A percentile compares a stretch with the other conserved stretches of the same genome.
phyloP scores from a whole-genome alignment of 1,139 yeast genomes.

The Hemisphaericaspora lyxosophila region DNA sequence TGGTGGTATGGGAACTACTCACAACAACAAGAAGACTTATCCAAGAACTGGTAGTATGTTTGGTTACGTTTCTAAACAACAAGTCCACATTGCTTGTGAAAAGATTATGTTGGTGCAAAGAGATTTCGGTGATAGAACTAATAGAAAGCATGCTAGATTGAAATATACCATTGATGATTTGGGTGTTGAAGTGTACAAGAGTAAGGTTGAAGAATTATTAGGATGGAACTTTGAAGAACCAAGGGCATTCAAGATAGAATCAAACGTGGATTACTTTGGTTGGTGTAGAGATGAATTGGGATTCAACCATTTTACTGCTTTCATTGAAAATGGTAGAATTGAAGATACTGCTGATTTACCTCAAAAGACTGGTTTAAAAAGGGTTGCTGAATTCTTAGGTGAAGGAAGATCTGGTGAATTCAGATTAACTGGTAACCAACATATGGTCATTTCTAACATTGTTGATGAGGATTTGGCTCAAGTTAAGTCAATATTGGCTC shows the following conservation, averaged over 20 bases:
- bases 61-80: constrained; percentile 70
- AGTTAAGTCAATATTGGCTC: constrained; percentile 62
- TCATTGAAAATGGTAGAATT: constrained; percentile 95
- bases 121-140: constrained; percentile 91
- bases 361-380: constrained; percentile 82
- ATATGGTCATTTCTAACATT: constrained; percentile 73
- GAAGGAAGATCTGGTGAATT: constrained; percentile 68
- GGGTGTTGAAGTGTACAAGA: constrained; percentile 79
- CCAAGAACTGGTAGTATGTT: constrained; percentile 91
- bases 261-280: constrained; percentile 89
- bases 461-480: constrained; percentile 64
- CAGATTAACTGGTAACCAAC: constrained; percentile 96
- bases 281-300: constrained; percentile 92
- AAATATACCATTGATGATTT: constrained; percentile 94
- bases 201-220: constrained; percentile 78
- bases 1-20: constrained; percentile 99
- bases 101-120: constrained; percentile 93
- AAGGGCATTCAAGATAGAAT: constrained; percentile 71
- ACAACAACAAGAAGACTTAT: constrained; percentile 93
- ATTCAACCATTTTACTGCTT: constrained; percentile 85
- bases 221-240: constrained; percentile 75
- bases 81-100: constrained; percentile 79
- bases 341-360: constrained; percentile 90
- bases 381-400: constrained; percentile 68
- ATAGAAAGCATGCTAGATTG: constrained; percentile 97